phyloP scores from a whole-genome alignment of 2,329 filamentous ascomycete species.

The Madurella mycetomatis region DNA sequence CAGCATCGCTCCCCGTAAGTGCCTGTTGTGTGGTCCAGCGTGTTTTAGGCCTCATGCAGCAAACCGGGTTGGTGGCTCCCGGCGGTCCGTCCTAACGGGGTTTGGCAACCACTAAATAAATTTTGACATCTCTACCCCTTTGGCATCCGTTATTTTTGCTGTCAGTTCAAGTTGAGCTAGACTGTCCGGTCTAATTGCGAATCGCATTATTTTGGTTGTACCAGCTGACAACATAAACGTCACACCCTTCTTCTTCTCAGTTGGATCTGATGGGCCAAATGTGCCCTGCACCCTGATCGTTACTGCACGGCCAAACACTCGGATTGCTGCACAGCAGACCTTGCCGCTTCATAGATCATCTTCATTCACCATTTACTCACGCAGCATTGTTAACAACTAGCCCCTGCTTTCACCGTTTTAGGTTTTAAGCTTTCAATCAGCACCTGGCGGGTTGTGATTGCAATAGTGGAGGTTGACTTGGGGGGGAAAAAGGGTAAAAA shows the following conservation, averaged over 20 bases:
- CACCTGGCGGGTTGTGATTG: slow-evolving; percentile 6
- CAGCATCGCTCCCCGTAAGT: too few relatives aligned
- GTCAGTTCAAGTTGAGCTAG: too few relatives aligned
- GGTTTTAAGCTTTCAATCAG: neutral
- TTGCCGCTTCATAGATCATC: neutral
- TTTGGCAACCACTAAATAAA: neutral
- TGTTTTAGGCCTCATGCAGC: slow-evolving; percentile 1
- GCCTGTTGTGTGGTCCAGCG: too few relatives aligned
- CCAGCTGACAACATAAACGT: too few relatives aligned
- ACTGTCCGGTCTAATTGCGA: too few relatives aligned
- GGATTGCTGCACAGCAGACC: neutral
- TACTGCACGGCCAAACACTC: too few relatives aligned
- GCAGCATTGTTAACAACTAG: neutral
- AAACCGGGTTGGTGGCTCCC: neutral
- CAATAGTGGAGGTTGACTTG: neutral
- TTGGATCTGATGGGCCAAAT: too few relatives aligned
- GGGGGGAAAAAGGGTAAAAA: slow-evolving; percentile 1
- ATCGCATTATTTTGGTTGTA: too few relatives aligned
- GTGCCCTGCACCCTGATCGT: too few relatives aligned
- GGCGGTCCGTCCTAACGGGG: neutral
- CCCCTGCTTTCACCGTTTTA: neutral
- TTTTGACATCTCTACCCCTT: neutral
- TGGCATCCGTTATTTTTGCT: neutral
- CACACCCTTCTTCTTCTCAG: too few relatives aligned
- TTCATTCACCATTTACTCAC: neutral